Conservation (phyloP, 31 red algal species). For the Endocladia muricata region DNA sequence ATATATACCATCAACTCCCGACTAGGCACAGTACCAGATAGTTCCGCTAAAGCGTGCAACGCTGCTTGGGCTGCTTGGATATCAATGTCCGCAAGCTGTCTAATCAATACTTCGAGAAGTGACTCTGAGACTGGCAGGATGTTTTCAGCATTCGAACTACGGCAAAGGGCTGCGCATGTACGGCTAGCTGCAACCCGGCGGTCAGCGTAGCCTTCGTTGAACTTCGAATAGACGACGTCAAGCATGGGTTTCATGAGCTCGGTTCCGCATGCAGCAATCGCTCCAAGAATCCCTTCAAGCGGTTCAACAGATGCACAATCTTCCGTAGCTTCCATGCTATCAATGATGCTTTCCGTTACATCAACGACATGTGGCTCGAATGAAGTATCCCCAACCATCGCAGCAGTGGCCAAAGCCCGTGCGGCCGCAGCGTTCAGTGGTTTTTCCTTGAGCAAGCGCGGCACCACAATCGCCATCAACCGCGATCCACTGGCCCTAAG, state of each 20-base stretch:
- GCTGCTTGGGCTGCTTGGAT: slow-evolving; percentile 22
- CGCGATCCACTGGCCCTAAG: slow-evolving; percentile 35
- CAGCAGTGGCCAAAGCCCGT: slow-evolving; percentile 50
- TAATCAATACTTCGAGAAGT: slow-evolving; percentile 52
- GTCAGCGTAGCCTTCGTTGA: slow-evolving; percentile 46
- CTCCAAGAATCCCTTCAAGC: slow-evolving; percentile 39
- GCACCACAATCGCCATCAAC: slow-evolving; percentile 69
- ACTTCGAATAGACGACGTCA: slow-evolving; percentile 33
- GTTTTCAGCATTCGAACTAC: neutral
- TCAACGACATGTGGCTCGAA: slow-evolving; percentile 53
- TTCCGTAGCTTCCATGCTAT: slow-evolving; percentile 23
- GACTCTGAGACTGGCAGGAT: neutral
- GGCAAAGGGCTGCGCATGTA: slow-evolving; percentile 33
- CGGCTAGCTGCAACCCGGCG: slow-evolving; percentile 49
- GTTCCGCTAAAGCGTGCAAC: slow-evolving; percentile 27
- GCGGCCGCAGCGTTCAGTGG: slow-evolving; percentile 29
- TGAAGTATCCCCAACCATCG: slow-evolving; percentile 42
- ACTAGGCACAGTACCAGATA: slow-evolving; percentile 33
- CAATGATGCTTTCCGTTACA: slow-evolving; percentile 40
- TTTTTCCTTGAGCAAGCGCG: slow-evolving; percentile 33
- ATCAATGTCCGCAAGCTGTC: slow-evolving; percentile 70
- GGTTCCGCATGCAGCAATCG: slow-evolving; percentile 35
- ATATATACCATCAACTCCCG: slow-evolving; percentile 22
- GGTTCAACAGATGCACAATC: slow-evolving; percentile 12
- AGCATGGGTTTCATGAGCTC: slow-evolving; percentile 45